Conservation (phyloP, 768 basidiomycete genomes). For the Cyclocybe cylindracea region DNA sequence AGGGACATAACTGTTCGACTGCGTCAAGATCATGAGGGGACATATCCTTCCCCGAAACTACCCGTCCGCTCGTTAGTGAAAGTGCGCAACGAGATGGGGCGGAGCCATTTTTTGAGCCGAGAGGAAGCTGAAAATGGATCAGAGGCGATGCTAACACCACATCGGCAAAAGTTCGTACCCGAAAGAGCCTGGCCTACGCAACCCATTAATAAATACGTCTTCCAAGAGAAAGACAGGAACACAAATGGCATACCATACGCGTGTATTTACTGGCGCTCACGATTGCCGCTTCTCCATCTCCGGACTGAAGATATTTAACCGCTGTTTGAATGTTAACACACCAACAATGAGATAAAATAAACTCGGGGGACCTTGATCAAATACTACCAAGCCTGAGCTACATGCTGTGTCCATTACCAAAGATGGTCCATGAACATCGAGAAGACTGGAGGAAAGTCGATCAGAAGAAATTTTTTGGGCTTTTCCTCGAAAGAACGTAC, state of each 20-base stretch:
- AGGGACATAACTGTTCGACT: slow-evolving; percentile 26
- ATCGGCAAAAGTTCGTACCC: slow-evolving; percentile 11
- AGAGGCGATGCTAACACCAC: neutral
- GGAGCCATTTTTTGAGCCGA: slow-evolving; percentile 33
- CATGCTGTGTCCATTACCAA: slow-evolving; percentile 27
- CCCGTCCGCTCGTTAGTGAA: slow-evolving; percentile 35
- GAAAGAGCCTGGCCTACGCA: slow-evolving; percentile 24
- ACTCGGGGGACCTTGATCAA: slow-evolving; percentile 24
- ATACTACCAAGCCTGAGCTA: slow-evolving; percentile 26
- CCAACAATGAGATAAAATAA: neutral
- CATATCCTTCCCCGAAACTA: slow-evolving; percentile 6
- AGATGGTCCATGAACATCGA: slow-evolving; percentile 33
- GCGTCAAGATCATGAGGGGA: neutral
- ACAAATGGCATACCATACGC: slow-evolving; percentile 18
- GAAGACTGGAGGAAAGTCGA: slow-evolving; percentile 13
- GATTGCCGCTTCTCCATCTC: slow-evolving; percentile 28
- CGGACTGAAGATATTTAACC: slow-evolving; percentile 25
- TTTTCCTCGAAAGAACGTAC: slow-evolving; percentile 12
- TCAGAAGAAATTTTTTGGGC: too few species aligned
- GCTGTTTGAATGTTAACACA: slow-evolving; percentile 12
- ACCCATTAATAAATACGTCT: neutral
- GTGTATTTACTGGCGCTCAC: slow-evolving; percentile 25
- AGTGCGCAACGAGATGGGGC: slow-evolving; percentile 30
- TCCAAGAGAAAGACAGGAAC: neutral
- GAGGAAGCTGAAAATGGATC: slow-evolving; percentile 21